Evolutionary conservation across 2,329 filamentous ascomycete genomes (phyloP), one percentile per base, ranked within the genome.

Genomic region (Fusarium bulbicola): DNA sequence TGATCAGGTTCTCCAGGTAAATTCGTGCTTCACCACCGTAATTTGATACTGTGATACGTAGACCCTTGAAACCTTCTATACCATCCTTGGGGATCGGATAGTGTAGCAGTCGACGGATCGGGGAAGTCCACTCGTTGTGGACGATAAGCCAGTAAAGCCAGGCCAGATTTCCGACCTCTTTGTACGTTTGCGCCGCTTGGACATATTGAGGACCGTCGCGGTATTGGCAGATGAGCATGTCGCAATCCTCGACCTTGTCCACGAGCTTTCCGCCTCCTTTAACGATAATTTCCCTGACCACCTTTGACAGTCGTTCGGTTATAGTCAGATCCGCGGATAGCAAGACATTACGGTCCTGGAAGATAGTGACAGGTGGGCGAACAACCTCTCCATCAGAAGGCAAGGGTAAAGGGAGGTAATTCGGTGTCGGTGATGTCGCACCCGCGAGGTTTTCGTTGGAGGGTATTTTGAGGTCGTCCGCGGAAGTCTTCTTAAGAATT

Each of bases 81-180:
- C 94, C 93, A 14, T 91, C 81, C 52, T 88, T 89, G 10, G 95
- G 93, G 20, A 97, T 80, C 1, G 96, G 96, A 75, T 99, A 99
- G 80, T 99, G 96, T 30, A 99, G 86, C 36, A 98, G 86, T 56
- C 94, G 91, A 47, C 91, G 90, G 66, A 95, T 85, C 1, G 96
- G 95, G 18, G 93, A 95, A 4, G 93, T 95, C 93, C 95, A 99
- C 70, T 91, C 87, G 79, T 97, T 95, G 75, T 93, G 90, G 6
- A 94, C 94, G 79, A 98, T 97, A 60, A 99, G 86, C 81, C 95
- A 92, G 81, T 96, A 98, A 18, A 99, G 86, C 96, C 96, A 99
- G 2, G 95, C 91, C 28, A 99, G 85, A 79, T 97, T 99, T 21
- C 95, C 96, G 18, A 99, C 93, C 46, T 95, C 91, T 77, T 95